Conservation (phyloP, 257 asterid species). For the Schizonepeta tenuifolia region DNA sequence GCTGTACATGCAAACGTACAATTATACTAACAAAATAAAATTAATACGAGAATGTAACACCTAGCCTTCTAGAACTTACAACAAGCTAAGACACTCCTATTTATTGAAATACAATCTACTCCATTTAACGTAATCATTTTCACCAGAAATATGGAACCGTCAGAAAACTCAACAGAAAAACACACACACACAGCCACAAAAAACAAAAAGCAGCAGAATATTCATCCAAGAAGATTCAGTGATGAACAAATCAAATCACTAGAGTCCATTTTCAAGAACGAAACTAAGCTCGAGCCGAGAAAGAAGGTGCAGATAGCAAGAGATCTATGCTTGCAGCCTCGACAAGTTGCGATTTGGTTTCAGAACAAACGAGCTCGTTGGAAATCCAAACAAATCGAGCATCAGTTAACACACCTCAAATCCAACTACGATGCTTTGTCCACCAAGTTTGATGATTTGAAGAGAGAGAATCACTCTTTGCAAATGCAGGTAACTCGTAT, state of each 20-base stretch:
- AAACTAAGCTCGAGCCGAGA: slow-evolving; percentile 50
- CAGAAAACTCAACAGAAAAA: slow-evolving; percentile 37
- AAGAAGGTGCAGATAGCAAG: slow-evolving; percentile 49
- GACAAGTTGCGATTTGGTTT: slow-evolving; percentile 67
- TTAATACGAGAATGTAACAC: too few species aligned
- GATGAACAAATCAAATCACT: slow-evolving; percentile 51
- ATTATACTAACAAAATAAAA: too few species aligned
- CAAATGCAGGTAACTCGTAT: slow-evolving; percentile 45
- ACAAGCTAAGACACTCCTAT: too few species aligned
- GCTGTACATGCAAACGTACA: too few species aligned
- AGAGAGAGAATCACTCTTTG: slow-evolving; percentile 48
- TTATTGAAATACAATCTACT: not conserved
- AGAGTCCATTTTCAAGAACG: slow-evolving; percentile 49
- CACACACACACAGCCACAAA: slow-evolving; percentile 8
- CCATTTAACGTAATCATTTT: not conserved
- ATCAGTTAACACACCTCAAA: slow-evolving; percentile 46
- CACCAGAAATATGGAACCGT: slow-evolving; percentile 45
- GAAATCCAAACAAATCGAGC: slow-evolving; percentile 56
- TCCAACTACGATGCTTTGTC: slow-evolving; percentile 38
- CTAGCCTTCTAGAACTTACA: too few species aligned
- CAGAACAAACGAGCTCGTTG: slow-evolving; percentile 61
- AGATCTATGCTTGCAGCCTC: slow-evolving; percentile 55
- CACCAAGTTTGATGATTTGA: slow-evolving; percentile 38
- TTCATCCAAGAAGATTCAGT: slow-evolving; percentile 43
- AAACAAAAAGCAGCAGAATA: slow-evolving; percentile 27